Base-by-base conservation (phyloP, 129 eudicot genomes). In the Centaurea solstitialis region DNA sequence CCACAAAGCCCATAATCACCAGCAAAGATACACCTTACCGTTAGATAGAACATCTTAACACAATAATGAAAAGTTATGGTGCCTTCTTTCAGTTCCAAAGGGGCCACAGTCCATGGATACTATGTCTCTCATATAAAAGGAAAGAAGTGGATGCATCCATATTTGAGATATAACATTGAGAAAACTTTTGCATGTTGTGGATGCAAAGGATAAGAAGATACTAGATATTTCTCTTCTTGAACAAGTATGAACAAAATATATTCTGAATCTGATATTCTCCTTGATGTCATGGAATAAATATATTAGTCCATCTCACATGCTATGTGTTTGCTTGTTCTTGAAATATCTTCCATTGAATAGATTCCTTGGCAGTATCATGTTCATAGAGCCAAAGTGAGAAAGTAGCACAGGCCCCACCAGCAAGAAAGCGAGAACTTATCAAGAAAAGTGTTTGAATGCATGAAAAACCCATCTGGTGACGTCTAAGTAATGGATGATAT, bases 11-110 rank as follows among this genome's bases (percentile, higher is more conserved):
- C 84, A 79, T 69, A 79, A 79, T 50, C 35, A 77, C 50, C 38
- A 73, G 64, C 70, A 81, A 86, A 79, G 79, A 80, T 85, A 83
- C 86, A 81, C 82, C 98, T 92, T 87, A 87, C 96, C 96, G 82
- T 84, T 72, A 83, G 90, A 85, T 53, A 84, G 87, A 81, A 91
- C 76, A 88, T 85, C 80, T 35, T 79, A 88, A 88, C 90, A 88
- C 68, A 87, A 86, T 81, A 84, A 87, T 71, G 88, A 88, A 83
- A 81, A 83, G 70, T 80, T 78, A 78, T 21, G 85, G 77, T 77
- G 93, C 88, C 96, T 80, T 87, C 91, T 78, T 85, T 86, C 67
- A 87, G 75, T 87, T 80, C 88, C 93, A 88, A 80, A 79, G 84
- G 81, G 76, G 84, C 88, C 89, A 89, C 76, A 85, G 68, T 83